Conservation (phyloP, 352 stramenopile genomes). For the Thraustochytrium striatum region DNA sequence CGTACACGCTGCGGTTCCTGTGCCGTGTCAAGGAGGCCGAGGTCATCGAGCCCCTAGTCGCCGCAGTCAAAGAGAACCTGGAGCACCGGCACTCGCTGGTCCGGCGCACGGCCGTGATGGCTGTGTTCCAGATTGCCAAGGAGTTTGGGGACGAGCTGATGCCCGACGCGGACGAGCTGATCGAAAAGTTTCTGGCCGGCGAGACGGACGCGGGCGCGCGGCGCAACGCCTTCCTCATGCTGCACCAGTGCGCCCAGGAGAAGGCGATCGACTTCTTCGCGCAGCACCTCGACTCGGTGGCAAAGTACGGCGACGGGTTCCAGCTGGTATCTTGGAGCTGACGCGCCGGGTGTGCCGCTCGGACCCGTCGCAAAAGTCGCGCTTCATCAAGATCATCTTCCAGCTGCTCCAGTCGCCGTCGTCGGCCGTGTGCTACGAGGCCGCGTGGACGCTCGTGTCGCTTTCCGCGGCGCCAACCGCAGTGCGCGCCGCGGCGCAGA, state of each 20-base stretch:
- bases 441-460: slow-evolving; percentile 96
- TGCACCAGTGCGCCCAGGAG: slow-evolving; percentile 97
- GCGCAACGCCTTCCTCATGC: slow-evolving; percentile 98
- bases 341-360: slow-evolving; percentile 94
- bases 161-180: slow-evolving; percentile 95
- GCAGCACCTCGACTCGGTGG: slow-evolving; percentile 90
- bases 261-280: slow-evolving; percentile 95
- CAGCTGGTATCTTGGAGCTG: slow-evolving; percentile 98
- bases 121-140: slow-evolving; percentile 96
- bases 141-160: slow-evolving; percentile 87
- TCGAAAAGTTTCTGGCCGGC: slow-evolving; percentile 85
- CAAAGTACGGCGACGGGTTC: slow-evolving; percentile 94
- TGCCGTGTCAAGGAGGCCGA: slow-evolving; percentile 99
- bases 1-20: slow-evolving; percentile 97
- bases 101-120: slow-evolving; percentile 90
- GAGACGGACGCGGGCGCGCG: slow-evolving; percentile 89
- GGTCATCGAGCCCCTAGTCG: slow-evolving; percentile 79
- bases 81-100: slow-evolving; percentile 98
- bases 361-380: slow-evolving; percentile 95
- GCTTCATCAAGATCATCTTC: slow-evolving; percentile 97
- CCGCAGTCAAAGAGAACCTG: slow-evolving; percentile 88
- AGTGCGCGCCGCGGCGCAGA: slow-evolving; percentile 90
- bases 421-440: slow-evolving; percentile 89
- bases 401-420: slow-evolving; percentile 82
- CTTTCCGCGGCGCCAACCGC: slow-evolving; percentile 95